phyloP scores from a whole-genome alignment of 768 basidiomycete genomes.

The Amanita thiersii region DNA sequence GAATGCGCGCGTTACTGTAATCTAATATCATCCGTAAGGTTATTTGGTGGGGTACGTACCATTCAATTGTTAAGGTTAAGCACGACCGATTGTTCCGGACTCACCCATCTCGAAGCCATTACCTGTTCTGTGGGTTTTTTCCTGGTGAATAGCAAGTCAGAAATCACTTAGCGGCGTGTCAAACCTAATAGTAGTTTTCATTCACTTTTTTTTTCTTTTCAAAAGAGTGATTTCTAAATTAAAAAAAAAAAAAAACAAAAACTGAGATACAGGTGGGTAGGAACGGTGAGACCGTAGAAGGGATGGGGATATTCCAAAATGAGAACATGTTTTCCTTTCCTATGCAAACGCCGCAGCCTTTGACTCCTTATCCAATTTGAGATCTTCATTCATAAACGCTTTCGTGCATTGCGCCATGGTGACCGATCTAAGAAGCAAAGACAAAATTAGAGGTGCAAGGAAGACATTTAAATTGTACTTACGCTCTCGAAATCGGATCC shows the following conservation, averaged over 20 bases:
- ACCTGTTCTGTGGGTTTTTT: too few relatives aligned
- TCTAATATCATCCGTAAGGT: too few relatives aligned
- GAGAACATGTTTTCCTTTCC: slow-evolving; percentile 4
- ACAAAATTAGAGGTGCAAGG: not conserved
- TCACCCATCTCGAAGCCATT: too few relatives aligned
- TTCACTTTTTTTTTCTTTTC: too few relatives aligned
- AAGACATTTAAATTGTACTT: slow-evolving; percentile 25
- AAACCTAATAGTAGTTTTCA: too few relatives aligned
- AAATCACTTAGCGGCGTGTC: too few relatives aligned
- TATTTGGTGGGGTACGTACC: too few relatives aligned
- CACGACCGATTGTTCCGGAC: too few relatives aligned
- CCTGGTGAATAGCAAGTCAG: too few relatives aligned
- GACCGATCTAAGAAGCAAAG: slow-evolving; percentile 50
- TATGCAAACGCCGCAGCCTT: slow-evolving; percentile 37
- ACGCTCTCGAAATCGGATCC: slow-evolving; percentile 91
- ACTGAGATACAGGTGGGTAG: not conserved
- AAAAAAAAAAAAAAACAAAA: slow-evolving; percentile 1
- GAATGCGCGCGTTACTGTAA: too few relatives aligned
- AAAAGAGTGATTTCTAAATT: too few relatives aligned
- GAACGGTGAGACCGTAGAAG: not conserved
- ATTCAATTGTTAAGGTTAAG: too few relatives aligned
- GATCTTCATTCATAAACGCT: slow-evolving; percentile 72
- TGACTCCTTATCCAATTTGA: slow-evolving; percentile 35
- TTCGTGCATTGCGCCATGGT: slow-evolving; percentile 94
- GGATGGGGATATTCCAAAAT: not conserved